A percentile compares a stretch with the other conserved stretches of the same genome.
Evolutionary conservation across 2,329 filamentous ascomycete genomes (phyloP).

Genomic region (Cladosporium sp.): DNA sequence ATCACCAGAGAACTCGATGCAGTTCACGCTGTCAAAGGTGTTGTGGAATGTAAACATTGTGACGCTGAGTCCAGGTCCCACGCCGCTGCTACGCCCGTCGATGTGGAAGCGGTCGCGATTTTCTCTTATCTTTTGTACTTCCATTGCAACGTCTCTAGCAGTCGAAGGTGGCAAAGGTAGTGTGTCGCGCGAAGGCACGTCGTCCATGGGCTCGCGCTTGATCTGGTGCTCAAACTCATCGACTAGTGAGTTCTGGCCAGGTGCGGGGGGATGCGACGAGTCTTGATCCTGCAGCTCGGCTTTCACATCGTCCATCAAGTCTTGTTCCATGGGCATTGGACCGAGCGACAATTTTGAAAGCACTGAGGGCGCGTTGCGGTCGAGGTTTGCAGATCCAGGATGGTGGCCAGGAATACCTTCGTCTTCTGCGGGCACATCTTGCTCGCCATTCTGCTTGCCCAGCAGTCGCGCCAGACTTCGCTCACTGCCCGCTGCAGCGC

Average conservation of each 20-base stretch:
- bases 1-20: constrained; percentile 93
- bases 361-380: constrained; percentile 60
- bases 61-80: constrained; percentile 80
- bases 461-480: constrained; percentile 63
- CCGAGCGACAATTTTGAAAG: constrained; percentile 72
- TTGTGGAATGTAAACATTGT: constrained; percentile 99
- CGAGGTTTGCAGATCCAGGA: constrained; percentile 63
- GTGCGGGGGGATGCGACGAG: constrained; percentile 68
- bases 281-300: constrained; percentile 87
- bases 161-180: constrained; percentile 86
- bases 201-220: constrained; percentile 86
- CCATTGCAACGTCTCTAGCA: constrained; percentile 86
- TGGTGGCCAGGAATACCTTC: constrained; percentile 70
- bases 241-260: constrained; percentile 72
- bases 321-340: constrained; percentile 77
- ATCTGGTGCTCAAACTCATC: constrained; percentile 86
- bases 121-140: constrained; percentile 91
- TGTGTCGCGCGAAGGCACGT: constrained; percentile 75
- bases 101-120: constrained; percentile 90
- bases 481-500: constrained; percentile 56
- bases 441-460: constrained; percentile 54
- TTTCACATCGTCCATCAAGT: constrained; percentile 81
- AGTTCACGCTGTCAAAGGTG: constrained; percentile 86
- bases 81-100: constrained; percentile 77
- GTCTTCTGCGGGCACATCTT: constrained; percentile 65